Evolutionary conservation across 352 stramenopile species (phyloP), one percentile per base, ranked within the genome.

Genomic region (Plasmopara halstedii): DNA sequence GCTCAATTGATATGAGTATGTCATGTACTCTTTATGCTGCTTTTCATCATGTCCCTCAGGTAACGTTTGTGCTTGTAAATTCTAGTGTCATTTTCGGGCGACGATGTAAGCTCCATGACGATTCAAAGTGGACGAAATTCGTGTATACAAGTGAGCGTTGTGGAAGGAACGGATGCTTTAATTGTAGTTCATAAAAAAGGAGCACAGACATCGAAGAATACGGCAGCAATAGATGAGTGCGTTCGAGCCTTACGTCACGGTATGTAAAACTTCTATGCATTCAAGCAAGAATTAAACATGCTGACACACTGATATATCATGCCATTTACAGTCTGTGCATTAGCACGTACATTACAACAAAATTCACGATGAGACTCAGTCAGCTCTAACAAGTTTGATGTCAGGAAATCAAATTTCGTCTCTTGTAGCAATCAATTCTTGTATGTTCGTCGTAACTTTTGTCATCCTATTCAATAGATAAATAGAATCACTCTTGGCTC

Each of bases 161-260:
- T 96, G 23, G 74, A 92, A 44, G 77, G 63, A 31, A 73, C 55
- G 42, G 76, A 83, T 37, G 84, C 82, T 20, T 59, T 73, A 42
- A 59, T 96, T 18, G 85, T 96, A 43, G 79, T 94, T 31, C 90
- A 92, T 61, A 91, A 88, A 62, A 94, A 95, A 53, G 72, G 68
- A 19, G 58, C 65, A 23, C 61, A 84, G 22, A 64, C 66, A 6
- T 56, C 65, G 6, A 75, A 82, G 40, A 91, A 91, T 53, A 70
- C 79, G 31, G 64, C 59, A 18, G 70, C 78, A 58, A 88, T 94
- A 70, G 70, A 87, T 42, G 80, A 94, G 35, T 86, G 74, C 40
- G 76, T 92, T 14, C 47, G 58, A 34, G 85, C 87, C 56, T 62
- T 94, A 41, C 76, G 78, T 10, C 82, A 83, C 42, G 76, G 79